Conservation (phyloP, 108 stramenopile species). For the Mayamaea pseudoterrestris region DNA sequence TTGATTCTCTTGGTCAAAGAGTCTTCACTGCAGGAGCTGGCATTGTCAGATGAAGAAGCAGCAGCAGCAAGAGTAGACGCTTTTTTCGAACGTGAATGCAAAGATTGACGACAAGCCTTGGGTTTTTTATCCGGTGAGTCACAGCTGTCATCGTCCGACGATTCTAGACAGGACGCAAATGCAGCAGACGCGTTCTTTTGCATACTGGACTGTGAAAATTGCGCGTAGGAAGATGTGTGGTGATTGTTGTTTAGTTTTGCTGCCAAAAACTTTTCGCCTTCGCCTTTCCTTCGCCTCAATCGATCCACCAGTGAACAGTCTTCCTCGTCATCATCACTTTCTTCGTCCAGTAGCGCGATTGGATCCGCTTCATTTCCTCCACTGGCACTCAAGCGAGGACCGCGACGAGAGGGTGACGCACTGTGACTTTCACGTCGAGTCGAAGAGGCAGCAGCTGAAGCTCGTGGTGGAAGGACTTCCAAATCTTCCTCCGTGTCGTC, state of each 20-base stretch:
- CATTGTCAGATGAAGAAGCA: no score
- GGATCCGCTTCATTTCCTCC: background rate
- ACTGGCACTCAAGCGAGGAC: background rate
- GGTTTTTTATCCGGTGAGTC: no score
- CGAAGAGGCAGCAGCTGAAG: no score
- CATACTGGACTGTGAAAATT: background rate
- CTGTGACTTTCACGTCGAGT: no score
- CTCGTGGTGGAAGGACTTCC: no score
- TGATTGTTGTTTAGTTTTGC: background rate
- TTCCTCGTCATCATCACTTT: background rate
- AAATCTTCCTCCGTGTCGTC: no score
- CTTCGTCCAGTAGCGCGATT: background rate
- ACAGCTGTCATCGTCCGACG: background rate
- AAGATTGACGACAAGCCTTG: no score
- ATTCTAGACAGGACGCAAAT: background rate
- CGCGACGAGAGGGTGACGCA: background rate
- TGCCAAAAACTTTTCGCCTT: background rate
- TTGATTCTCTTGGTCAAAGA: no score
- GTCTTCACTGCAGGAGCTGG: no score
- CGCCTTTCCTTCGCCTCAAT: background rate
- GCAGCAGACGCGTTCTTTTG: background rate
- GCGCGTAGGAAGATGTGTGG: background rate
- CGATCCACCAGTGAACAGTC: background rate
- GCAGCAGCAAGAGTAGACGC: no score
- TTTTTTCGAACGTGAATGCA: no score